Conservation (phyloP, 768 basidiomycete species). For the Russula brevipes region DNA sequence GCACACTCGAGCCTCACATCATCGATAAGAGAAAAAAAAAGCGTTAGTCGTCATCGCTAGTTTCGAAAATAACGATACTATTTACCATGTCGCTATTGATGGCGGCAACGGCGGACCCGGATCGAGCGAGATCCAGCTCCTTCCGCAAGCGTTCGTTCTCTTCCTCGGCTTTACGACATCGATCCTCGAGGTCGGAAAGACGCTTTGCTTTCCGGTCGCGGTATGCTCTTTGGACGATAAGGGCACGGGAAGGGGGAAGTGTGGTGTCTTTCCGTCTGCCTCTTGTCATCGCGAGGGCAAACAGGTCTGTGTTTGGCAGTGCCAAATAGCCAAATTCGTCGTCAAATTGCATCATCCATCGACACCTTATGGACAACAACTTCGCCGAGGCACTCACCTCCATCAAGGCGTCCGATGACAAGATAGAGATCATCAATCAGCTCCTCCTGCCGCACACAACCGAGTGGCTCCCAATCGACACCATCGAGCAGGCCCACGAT, state of each 20-base stretch:
- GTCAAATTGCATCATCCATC: background rate
- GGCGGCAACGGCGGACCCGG: background rate
- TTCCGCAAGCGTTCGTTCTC: conserved; percentile 20
- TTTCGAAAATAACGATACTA: background rate
- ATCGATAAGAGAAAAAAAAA: background rate
- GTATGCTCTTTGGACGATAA: conserved; percentile 21
- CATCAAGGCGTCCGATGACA: conserved; percentile 42
- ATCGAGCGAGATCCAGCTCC: conserved; percentile 18
- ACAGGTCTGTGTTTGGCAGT: background rate
- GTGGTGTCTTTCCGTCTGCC: conserved; percentile 24
- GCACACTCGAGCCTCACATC: conserved; percentile 10
- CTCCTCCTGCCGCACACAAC: conserved; percentile 74
- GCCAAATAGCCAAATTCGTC: conserved; percentile 16
- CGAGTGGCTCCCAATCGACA: conserved; percentile 59
- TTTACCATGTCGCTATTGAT: conserved; percentile 15
- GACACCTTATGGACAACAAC: background rate
- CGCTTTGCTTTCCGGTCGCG: conserved; percentile 23
- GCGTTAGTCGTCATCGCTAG: background rate
- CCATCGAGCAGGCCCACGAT: conserved; percentile 79
- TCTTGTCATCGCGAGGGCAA: conserved; percentile 14
- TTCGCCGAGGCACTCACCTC: conserved; percentile 33
- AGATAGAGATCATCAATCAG: conserved; percentile 88
- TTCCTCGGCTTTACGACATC: conserved; percentile 22
- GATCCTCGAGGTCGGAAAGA: conserved; percentile 19
- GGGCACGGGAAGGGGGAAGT: conserved; percentile 18